Conservation (phyloP, 176 grass and related monocot species). For the Elaeis guineensis region DNA sequence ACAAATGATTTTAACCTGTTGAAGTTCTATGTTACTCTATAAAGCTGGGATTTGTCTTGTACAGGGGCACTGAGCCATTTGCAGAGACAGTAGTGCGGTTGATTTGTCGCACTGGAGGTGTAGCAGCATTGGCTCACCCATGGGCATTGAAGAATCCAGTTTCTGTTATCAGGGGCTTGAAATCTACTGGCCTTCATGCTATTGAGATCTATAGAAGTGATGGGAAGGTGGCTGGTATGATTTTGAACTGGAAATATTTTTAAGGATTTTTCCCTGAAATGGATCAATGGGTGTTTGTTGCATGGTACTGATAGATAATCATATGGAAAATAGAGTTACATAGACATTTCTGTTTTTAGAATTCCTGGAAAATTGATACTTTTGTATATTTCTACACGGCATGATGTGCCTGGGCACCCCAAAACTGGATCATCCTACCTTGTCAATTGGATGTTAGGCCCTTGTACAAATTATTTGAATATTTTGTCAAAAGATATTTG, state of each 20-base stretch:
- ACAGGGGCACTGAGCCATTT: constrained; percentile 75
- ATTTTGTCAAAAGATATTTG: too few relatives aligned
- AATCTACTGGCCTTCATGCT: constrained; percentile 70
- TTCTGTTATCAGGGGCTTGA: constrained; percentile 56
- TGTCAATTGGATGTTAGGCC: too few relatives aligned
- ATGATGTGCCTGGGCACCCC: too few relatives aligned
- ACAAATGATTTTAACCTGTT: neutral
- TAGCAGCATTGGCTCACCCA: constrained; percentile 87
- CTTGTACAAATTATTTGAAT: too few relatives aligned
- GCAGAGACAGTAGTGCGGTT: constrained; percentile 68
- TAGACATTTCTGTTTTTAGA: too few relatives aligned
- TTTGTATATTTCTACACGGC: too few relatives aligned
- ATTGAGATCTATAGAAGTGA: constrained; percentile 96
- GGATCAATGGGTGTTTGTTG: too few relatives aligned
- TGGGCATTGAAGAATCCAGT: constrained; percentile 79
- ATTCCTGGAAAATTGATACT: too few relatives aligned
- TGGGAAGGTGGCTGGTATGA: constrained; percentile 67
- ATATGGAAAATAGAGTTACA: too few relatives aligned
- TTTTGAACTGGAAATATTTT: constrained; percentile 5
- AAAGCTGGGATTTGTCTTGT: constrained; percentile 15
- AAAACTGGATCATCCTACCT: too few relatives aligned
- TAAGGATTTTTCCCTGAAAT: too few relatives aligned
- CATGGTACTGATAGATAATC: too few relatives aligned
- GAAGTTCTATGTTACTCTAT: neutral
- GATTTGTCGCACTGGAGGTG: constrained; percentile 70